These are phyloP conservation scores for Francoa sonchifolia DNA, from an alignment of 441 rosid genomes.

Conservation along the genomic window DNA sequence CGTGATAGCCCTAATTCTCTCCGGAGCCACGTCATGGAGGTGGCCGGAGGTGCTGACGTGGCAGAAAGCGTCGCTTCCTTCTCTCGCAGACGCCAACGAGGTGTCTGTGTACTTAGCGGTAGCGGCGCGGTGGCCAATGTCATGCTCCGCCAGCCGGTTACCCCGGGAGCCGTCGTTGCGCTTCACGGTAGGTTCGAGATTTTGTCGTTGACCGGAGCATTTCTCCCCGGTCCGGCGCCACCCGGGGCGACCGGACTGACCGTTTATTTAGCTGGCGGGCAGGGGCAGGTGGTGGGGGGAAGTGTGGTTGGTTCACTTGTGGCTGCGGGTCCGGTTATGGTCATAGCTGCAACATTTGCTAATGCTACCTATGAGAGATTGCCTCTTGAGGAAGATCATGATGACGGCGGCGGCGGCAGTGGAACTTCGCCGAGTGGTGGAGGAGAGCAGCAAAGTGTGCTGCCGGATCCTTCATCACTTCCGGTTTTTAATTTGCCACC, in stretches of 20 bases:
- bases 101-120: slow-evolving; percentile 51
- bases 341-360: slow-evolving; percentile 12
- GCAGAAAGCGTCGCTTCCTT: slow-evolving; percentile 53
- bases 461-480: too few relatives aligned
- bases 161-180: slow-evolving; percentile 41
- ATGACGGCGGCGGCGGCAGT: too few relatives aligned
- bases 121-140: slow-evolving; percentile 55
- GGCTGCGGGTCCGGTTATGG: slow-evolving; percentile 15
- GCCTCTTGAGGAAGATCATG: slow-evolving; percentile 4
- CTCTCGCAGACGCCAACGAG: slow-evolving; percentile 50
- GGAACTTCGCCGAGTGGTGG: too few relatives aligned
- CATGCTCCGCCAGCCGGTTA: slow-evolving; percentile 45
- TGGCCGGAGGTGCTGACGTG: slow-evolving; percentile 47
- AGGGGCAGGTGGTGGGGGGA: slow-evolving; percentile 14
- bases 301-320: slow-evolving; percentile 12
- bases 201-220: slow-evolving; percentile 51
- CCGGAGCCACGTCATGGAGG: slow-evolving; percentile 55
- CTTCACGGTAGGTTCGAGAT: slow-evolving; percentile 64
- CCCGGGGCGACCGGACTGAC: slow-evolving; percentile 21
- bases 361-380: slow-evolving; percentile 12
- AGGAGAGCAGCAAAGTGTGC: too few relatives aligned
- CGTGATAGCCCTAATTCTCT: slow-evolving; percentile 62
- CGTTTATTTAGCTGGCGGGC: slow-evolving; percentile 13
- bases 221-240: slow-evolving; percentile 51
- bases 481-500: slow-evolving; percentile 42